Evolutionary conservation across 495 filamentous ascomycete genomes (phyloP).

Genomic region (Aspergillus nidulans): DNA sequence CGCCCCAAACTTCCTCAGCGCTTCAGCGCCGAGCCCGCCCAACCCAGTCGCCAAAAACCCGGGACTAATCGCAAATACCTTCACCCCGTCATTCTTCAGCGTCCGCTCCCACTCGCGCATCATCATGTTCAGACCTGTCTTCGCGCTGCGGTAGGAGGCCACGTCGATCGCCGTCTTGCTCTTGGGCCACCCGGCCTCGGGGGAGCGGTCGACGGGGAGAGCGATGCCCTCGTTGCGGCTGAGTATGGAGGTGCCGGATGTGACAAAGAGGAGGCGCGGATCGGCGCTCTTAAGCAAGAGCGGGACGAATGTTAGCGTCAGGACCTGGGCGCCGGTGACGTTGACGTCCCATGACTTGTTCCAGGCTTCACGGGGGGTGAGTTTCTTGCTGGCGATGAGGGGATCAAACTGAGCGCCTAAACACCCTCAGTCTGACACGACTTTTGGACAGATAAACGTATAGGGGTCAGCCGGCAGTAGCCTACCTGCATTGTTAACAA

Average conservation of each 20-base stretch:
- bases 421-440: no score
- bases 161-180: conserved; percentile 1
- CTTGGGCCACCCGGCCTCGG: conserved; percentile 46
- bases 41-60: conserved; percentile 55
- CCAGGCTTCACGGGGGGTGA: conserved; percentile 37
- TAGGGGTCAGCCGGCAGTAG: not conserved
- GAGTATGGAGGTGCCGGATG: conserved; percentile 45
- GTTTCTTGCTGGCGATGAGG: conserved; percentile 25
- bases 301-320: conserved; percentile 42
- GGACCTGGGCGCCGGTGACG: conserved; percentile 45
- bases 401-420: conserved; percentile 34
- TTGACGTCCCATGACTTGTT: conserved; percentile 56
- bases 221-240: conserved; percentile 27
- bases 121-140: conserved; percentile 63
- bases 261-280: conserved; percentile 48
- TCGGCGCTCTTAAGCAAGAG: conserved; percentile 40
- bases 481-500: conserved; percentile 50
- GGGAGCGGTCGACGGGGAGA: conserved; percentile 29
- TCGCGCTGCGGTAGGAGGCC: conserved; percentile 47
- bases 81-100: conserved; percentile 56
- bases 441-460: not conserved
- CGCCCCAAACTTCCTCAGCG: conserved; percentile 35
- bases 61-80: conserved; percentile 52
- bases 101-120: conserved; percentile 54
- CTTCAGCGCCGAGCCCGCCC: conserved; percentile 25